Evolutionary conservation across 768 basidiomycete species (phyloP), one percentile per base, ranked within the genome.

Genomic region (Chlorophyllum brunneum): DNA sequence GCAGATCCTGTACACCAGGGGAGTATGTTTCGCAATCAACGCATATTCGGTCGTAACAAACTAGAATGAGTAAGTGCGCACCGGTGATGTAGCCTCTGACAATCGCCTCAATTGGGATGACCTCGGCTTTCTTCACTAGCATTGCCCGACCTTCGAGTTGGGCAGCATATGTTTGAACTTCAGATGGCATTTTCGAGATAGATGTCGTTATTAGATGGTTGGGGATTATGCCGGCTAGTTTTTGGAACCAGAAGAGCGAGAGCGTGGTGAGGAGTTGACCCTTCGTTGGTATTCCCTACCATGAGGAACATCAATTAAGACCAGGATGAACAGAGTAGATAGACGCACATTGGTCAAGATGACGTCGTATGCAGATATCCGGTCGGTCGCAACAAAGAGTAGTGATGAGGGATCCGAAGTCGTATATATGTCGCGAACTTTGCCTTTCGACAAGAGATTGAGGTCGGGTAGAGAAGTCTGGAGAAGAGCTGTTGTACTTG

Each of bases 81-180:
- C 95, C 95, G n/a, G 95, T 90, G 54, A 99, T 75, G 69, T 98
- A 98, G 2, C 95, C 95, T 56, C 97, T 76, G 15, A 98, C 95
- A 61, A 99, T 98, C 5, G 90, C 93, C 68, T 99, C 97, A 5
- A 98, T 75, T 18, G 91, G 92, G 26, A 98, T 73, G 24, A 98
- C 88, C 64, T 86, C 79, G 0, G 94, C 95, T 62, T 86, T 94
- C 65, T 71, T 80, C 8, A 98, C 97, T 47, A 97, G 83, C 88
- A 99, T 98, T 9, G 86, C 73, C 18, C 97, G 77, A 2, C 89
- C 95, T 27, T 86, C 80, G 10, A 98, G 78, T 66, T 88, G 85
- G 33, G 81, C 79, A 56, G 73, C 80, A 70, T 94, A 89, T 59
- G 85, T 71, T 45, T 76, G 78, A 26, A 95, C 78, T 57, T 87